Conservation (phyloP, 495 filamentous ascomycete genomes). For the Penicillium bovifimosum region DNA sequence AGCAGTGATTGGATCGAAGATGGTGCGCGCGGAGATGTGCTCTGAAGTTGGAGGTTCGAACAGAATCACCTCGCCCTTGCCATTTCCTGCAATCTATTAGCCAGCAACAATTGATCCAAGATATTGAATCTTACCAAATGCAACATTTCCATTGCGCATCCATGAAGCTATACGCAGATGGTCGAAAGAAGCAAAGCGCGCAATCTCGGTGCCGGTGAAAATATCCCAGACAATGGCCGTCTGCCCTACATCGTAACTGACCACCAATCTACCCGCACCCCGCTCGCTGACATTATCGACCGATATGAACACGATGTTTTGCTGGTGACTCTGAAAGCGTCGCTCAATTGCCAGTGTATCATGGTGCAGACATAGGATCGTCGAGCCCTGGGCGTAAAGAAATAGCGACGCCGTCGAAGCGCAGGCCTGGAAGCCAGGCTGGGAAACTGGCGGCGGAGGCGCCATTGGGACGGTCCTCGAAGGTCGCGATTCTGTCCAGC, state of each 20-base stretch:
- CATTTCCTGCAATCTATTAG: conserved; percentile 55
- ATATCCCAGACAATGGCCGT: conserved; percentile 97
- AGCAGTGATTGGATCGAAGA: conserved; percentile 89
- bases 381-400: conserved; percentile 74
- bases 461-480: conserved; percentile 28
- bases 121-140: conserved; percentile 64
- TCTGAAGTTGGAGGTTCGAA: conserved; percentile 93
- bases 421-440: conserved; percentile 70
- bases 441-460: conserved; percentile 45
- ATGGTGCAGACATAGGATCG: conserved; percentile 78
- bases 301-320: conserved; percentile 74
- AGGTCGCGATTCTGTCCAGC: conserved; percentile 23
- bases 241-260: conserved; percentile 87
- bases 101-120: conserved; percentile 1
- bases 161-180: conserved; percentile 77
- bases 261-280: conserved; percentile 76
- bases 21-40: conserved; percentile 86
- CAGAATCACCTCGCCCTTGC: conserved; percentile 86
- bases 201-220: conserved; percentile 83
- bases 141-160: conserved; percentile 98
- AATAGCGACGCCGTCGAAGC: conserved; percentile 84
- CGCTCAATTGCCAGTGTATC: conserved; percentile 88
- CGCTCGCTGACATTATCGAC: conserved; percentile 91
- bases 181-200: conserved; percentile 86
- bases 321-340: conserved; percentile 76